These are phyloP conservation scores for Tuber indicum DNA, from an alignment of 495 filamentous ascomycete genomes.

Conservation along the genomic window DNA sequence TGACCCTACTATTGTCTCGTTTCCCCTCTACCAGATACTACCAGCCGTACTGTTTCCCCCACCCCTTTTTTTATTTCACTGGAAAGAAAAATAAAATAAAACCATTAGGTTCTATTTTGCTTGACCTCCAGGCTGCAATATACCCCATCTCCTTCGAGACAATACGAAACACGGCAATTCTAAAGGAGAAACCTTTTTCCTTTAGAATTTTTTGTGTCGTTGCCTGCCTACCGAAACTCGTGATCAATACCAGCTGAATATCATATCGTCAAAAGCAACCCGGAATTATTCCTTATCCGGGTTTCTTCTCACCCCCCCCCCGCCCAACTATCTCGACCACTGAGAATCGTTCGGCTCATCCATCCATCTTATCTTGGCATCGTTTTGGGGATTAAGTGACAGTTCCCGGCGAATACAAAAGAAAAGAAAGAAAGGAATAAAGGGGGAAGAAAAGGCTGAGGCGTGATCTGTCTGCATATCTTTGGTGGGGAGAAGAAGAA, in stretches of 20 bases:
- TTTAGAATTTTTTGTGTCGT: constrained; percentile 16
- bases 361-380: constrained; percentile 12
- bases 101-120: constrained; percentile 18
- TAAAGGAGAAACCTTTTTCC: constrained; percentile 12
- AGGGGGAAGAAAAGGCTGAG: neutral
- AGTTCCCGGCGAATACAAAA: neutral
- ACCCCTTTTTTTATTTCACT: constrained; percentile 6
- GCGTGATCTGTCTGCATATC: neutral
- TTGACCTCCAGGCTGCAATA: constrained; percentile 18
- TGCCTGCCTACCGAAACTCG: constrained; percentile 19
- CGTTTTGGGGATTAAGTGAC: constrained; percentile 23
- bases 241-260: constrained; percentile 20
- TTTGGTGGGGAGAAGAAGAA: neutral
- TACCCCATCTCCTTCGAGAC: constrained; percentile 17
- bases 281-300: constrained; percentile 5
- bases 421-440: neutral
- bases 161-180: constrained; percentile 22
- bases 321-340: constrained; percentile 5
- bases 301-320: neutral
- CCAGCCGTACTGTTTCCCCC: constrained; percentile 7
- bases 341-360: constrained; percentile 2
- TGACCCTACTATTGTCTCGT: constrained; percentile 19
- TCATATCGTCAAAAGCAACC: constrained; percentile 14
- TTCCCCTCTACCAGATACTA: constrained; percentile 16
- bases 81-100: constrained; percentile 1